Evolutionary conservation across 306 rosid genomes (phyloP), one percentile per base, ranked within the genome.

Genomic region (Begonia fuchsioides): DNA sequence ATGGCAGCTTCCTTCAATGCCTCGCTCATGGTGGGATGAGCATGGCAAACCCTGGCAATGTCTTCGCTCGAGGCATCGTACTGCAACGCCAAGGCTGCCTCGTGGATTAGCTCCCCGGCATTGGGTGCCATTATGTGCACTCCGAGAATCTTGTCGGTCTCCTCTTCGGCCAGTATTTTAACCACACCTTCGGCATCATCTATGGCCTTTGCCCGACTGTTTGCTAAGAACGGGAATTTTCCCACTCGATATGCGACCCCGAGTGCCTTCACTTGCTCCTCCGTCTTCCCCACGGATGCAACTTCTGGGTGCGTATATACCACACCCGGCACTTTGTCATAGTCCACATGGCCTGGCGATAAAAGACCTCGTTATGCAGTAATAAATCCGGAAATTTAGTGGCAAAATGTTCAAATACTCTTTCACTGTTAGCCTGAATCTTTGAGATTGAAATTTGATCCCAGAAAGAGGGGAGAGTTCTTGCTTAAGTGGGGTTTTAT

Each of bases 1-100:
- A 92, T 92, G 16, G 96, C 94, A 49, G 98, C 98, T 75, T 92
- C 98, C 79, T 92, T 92, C 74, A 92, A 39, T 35, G 98, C 98
- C 78, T 92, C 96, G 2, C 98, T 92, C 98, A 85, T 75, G 38
- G 98, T 92, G 38, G 98, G 98, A 75, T 92, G 98, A 0, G 98
- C 98, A 62, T 92, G 98, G 72, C 98, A 92, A 56, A 92, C 98
- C 0, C 98, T 94, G 16, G 98, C 98, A 19, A 92, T 82, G 79
- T 92, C 98, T 63, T 92, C 98, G 49, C 98, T 92, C 0, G 98
- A 63, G 11, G 96, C 98, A 66, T 82, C 96, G 50, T 92, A 92
- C 57, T 77, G 83, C 70, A 92, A 68, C n/a, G 96, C 98, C 38
- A 92, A 55, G 3, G 72, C 98, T 26, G 98, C 96, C 67, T 85